Evolutionary conservation across 2,329 filamentous ascomycete species (phyloP).

Genomic region (Hymenoscyphus repandus): DNA sequence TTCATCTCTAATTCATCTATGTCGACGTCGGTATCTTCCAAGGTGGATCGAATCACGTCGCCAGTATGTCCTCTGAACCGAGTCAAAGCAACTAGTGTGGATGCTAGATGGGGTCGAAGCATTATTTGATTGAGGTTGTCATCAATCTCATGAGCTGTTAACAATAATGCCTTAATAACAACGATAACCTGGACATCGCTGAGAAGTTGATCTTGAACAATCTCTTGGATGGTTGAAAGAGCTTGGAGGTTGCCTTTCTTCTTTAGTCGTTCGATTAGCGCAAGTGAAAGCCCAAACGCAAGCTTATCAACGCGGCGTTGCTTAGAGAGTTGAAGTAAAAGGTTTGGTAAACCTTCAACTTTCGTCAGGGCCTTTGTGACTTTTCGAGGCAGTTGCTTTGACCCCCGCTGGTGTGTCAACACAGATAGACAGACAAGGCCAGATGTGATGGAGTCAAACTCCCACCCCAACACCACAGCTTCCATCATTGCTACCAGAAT

Average conservation of each 20-base stretch:
- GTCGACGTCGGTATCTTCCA: conserved; percentile 64
- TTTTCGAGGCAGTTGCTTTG: conserved; percentile 62
- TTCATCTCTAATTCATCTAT: conserved; percentile 71
- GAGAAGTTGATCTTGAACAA: conserved; percentile 55
- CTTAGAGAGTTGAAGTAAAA: conserved; percentile 56
- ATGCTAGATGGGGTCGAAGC: conserved; percentile 59
- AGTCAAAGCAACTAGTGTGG: conserved; percentile 61
- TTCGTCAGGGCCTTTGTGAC: conserved; percentile 66
- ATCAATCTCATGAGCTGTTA: conserved; percentile 53
- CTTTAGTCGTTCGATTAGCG: conserved; percentile 55
- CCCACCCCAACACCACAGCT: conserved; percentile 74
- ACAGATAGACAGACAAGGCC: conserved; percentile 77
- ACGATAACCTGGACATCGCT: conserved; percentile 59
- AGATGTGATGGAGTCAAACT: conserved; percentile 63
- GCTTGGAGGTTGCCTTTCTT: conserved; percentile 54
- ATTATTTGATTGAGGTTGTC: conserved; percentile 50
- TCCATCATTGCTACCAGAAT: conserved; percentile 87
- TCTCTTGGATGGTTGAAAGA: conserved; percentile 54
- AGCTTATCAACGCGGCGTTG: conserved; percentile 67
- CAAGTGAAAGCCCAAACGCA: conserved; percentile 65
- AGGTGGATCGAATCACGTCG: conserved; percentile 59
- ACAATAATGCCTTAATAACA: conserved; percentile 59
- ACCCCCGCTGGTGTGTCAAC: conserved; percentile 72
- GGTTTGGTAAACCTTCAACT: conserved; percentile 52
- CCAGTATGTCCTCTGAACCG: conserved; percentile 54